Evolutionary conservation across 805 yeast species (phyloP), one percentile per base, ranked within the genome.

Genomic region (Wickerhamomyces ciferrii): DNA sequence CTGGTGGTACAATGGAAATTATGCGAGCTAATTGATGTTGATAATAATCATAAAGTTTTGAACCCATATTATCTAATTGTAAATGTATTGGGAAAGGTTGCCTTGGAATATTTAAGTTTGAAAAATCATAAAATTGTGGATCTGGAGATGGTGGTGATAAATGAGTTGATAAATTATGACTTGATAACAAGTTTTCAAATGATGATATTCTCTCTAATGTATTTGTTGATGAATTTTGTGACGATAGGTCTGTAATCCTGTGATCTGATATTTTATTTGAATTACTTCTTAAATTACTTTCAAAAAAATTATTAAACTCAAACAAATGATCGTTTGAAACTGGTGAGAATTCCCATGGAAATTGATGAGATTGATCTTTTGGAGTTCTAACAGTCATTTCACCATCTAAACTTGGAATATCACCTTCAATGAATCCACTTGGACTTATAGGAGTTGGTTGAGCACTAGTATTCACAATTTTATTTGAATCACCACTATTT

Each of bases 31-130:
- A 66, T 43, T 68, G 68, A 29, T 74, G 66, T 29, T 74, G 66
- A 56, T 78, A 81, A 51, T 79, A 79, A 43, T 74, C 75, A 51
- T 74, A 72, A 29, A 78, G 69, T 27, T 66, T 58, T 8, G 61
- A 53, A 0, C 76, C 81, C 7, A 70, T 65, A 3, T 66, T 67
- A 51, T 76, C 81, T 11, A 78, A 43, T 18, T 54, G 54, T 7
- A 59, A 38, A 17, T 52, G 44, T 7, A 50, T 29, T 3, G 65
- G 61, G 21, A 57, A 51, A 5, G 58, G 49, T 5, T 57, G 47
- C 24, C 43, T 51, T 29, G 48, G 56, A 32, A 36, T 44, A 32
- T 55, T 42, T 34, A 27, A 13, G 14, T 49, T 43, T 23, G 50
- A 38, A 35, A 55, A 44, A 10, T 48, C 52, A 36, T n/a, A 19